Conservation (phyloP, 768 basidiomycete genomes). For the Boletus reticuloceps region DNA sequence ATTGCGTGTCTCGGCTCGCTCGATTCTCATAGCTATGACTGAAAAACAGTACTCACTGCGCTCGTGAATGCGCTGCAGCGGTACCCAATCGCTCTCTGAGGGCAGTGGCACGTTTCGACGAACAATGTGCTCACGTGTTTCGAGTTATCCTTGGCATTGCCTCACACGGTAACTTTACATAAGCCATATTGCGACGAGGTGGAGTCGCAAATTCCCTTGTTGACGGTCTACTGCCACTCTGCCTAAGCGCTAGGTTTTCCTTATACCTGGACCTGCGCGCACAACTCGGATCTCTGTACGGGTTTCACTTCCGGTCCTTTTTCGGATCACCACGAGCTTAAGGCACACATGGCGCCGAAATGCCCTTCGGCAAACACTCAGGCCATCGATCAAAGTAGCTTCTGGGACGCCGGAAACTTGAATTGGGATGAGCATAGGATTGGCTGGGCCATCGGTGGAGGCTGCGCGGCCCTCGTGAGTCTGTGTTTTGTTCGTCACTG, state of each 20-base stretch:
- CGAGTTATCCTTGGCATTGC: too few relatives aligned
- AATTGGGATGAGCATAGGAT: constrained; percentile 65
- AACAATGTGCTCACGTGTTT: too few relatives aligned
- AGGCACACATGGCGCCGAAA: constrained; percentile 20
- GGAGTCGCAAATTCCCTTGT: not conserved
- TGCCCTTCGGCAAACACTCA: constrained; percentile 54
- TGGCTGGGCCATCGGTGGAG: constrained; percentile 73
- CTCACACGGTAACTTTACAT: not conserved
- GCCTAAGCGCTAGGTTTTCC: too few relatives aligned
- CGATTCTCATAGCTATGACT: too few relatives aligned
- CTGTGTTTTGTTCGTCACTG: not conserved
- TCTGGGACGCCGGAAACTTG: constrained; percentile 54
- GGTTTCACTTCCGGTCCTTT: not conserved
- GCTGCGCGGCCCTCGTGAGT: constrained; percentile 54
- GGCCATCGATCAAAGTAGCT: constrained; percentile 54
- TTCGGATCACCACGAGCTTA: not conserved
- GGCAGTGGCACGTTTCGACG: too few relatives aligned
- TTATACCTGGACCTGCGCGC: not conserved
- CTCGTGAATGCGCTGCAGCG: too few relatives aligned
- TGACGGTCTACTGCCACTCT: not conserved
- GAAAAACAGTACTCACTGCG: too few relatives aligned
- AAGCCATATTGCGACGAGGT: not conserved
- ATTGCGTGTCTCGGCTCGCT: too few relatives aligned
- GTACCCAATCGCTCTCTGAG: too few relatives aligned
- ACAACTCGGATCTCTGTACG: constrained; percentile 7